A percentile compares a stretch with the other conserved stretches of the same genome.
Conservation (phyloP, 495 filamentous ascomycete genomes). For the Delitschia confertaspora region DNA sequence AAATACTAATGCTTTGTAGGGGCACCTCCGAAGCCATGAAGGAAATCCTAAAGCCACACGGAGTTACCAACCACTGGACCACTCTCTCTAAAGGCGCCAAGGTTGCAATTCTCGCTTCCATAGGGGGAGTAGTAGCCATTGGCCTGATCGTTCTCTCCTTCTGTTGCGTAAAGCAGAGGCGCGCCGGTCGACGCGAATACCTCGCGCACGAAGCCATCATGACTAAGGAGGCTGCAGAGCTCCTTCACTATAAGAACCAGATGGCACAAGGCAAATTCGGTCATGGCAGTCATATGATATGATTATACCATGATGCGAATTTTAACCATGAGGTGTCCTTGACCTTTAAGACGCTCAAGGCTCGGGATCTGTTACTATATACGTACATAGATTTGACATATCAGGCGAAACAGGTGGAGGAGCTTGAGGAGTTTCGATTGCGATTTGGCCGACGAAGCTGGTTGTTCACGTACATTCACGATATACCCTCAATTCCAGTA, state of each 20-base stretch:
- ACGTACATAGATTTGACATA: too few relatives aligned
- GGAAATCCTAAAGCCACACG: constrained; percentile 18
- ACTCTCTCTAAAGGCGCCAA: constrained; percentile 46
- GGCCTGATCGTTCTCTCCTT: constrained; percentile 43
- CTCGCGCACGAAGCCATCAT: constrained; percentile 46
- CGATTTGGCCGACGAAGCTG: too few relatives aligned
- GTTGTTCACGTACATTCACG: too few relatives aligned
- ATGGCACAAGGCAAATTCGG: constrained; percentile 6
- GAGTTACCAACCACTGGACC: constrained; percentile 33
- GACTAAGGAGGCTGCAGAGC: constrained; percentile 54
- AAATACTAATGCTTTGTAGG: constrained; percentile 33
- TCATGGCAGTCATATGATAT: constrained; percentile 1
- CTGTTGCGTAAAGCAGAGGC: constrained; percentile 59
- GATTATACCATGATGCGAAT: too few relatives aligned
- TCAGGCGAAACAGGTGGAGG: too few relatives aligned
- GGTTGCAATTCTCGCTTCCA: constrained; percentile 49
- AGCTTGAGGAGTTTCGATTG: too few relatives aligned
- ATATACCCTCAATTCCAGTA: constrained; percentile 14
- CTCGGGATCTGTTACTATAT: too few relatives aligned
- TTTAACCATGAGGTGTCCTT: too few relatives aligned
- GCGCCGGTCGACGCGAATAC: constrained; percentile 55
- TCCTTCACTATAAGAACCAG: constrained; percentile 44
- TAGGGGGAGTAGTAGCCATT: constrained; percentile 45
- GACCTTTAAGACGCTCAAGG: not conserved
- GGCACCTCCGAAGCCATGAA: constrained; percentile 53